Evolutionary conservation across 768 basidiomycete genomes (phyloP).

Genomic region (Termitomyces titanicus): DNA sequence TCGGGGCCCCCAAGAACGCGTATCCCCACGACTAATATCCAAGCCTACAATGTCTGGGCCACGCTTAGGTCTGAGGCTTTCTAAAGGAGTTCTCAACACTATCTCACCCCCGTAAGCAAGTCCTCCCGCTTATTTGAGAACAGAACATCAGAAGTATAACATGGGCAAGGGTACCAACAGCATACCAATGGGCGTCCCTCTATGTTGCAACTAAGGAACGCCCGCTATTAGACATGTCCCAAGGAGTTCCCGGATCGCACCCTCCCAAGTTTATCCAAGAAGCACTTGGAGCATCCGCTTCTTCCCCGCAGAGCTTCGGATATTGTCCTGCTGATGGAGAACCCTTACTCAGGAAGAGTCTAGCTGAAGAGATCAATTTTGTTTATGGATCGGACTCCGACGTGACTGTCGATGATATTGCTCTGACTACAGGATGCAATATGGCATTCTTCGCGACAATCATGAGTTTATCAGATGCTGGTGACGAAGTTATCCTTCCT

Average conservation of each 20-base stretch:
- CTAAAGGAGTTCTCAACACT: constrained; percentile 37
- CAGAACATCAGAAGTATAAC: not conserved
- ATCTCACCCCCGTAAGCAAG: constrained; percentile 43
- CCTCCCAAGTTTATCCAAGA: constrained; percentile 52
- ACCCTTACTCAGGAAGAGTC: constrained; percentile 40
- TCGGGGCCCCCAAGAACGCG: too few relatives aligned
- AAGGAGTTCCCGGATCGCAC: constrained; percentile 68
- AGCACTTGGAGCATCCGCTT: constrained; percentile 41
- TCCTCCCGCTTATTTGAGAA: too few relatives aligned
- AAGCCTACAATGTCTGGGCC: constrained; percentile 10
- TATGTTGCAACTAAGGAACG: constrained; percentile 38
- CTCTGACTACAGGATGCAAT: constrained; percentile 69
- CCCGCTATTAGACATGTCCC: constrained; percentile 67
- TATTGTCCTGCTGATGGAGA: constrained; percentile 66
- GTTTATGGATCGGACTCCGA: constrained; percentile 52
- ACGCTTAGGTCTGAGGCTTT: constrained; percentile 32
- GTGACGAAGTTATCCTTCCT: constrained; percentile 71
- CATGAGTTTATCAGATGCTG: constrained; percentile 63
- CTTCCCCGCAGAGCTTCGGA: constrained; percentile 41
- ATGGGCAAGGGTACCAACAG: constrained; percentile 47
- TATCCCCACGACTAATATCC: not conserved
- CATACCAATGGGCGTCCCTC: constrained; percentile 50
- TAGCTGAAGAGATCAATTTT: constrained; percentile 58
- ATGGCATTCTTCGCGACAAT: constrained; percentile 62
- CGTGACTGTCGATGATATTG: constrained; percentile 53